These are phyloP conservation scores for Claviceps capensis DNA, from an alignment of 2,329 filamentous ascomycete genomes.

Conservation along the genomic window DNA sequence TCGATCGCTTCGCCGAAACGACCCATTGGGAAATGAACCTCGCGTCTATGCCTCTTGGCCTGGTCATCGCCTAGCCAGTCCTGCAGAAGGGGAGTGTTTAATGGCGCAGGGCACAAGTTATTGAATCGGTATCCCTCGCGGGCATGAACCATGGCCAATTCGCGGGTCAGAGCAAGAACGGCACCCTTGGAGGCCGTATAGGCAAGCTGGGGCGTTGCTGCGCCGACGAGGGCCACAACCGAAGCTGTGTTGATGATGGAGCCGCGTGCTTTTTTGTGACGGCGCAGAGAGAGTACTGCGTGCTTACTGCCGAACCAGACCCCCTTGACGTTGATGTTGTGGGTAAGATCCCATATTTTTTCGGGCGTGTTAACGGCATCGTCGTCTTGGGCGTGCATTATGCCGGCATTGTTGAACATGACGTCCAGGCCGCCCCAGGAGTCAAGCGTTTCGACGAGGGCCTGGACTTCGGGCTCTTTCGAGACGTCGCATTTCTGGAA, in stretches of 20 bases:
- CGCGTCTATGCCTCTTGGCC: conserved; percentile 66
- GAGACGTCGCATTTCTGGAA: conserved; percentile 55
- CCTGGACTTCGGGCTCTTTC: conserved; percentile 66
- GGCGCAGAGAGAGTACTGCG: conserved; percentile 67
- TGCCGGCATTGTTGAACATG: conserved; percentile 96
- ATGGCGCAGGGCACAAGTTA: conserved; percentile 73
- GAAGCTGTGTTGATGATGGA: conserved; percentile 89
- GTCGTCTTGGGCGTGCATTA: conserved; percentile 78
- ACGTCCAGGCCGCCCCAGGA: conserved; percentile 78
- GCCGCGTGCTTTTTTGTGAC: conserved; percentile 62
- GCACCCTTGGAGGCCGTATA: conserved; percentile 93
- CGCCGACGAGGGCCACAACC: conserved; percentile 75
- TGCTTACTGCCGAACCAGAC: conserved; percentile 97
- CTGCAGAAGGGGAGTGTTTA: conserved; percentile 85
- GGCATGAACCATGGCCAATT: conserved; percentile 84
- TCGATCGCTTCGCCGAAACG: conserved; percentile 89
- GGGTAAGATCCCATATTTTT: conserved; percentile 86
- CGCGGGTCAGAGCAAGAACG: conserved; percentile 77
- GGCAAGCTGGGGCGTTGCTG: conserved; percentile 76
- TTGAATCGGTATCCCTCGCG: conserved; percentile 85
- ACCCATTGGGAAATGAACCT: conserved; percentile 79
- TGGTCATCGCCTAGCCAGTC: conserved; percentile 86
- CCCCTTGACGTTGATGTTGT: conserved; percentile 92
- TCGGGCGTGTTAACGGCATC: conserved; percentile 76
- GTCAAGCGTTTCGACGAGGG: conserved; percentile 62